A percentile compares a stretch with the other conserved stretches of the same genome.
Evolutionary conservation across 2,329 filamentous ascomycete species (phyloP).

Genomic region (Arthrocladium fulminans): DNA sequence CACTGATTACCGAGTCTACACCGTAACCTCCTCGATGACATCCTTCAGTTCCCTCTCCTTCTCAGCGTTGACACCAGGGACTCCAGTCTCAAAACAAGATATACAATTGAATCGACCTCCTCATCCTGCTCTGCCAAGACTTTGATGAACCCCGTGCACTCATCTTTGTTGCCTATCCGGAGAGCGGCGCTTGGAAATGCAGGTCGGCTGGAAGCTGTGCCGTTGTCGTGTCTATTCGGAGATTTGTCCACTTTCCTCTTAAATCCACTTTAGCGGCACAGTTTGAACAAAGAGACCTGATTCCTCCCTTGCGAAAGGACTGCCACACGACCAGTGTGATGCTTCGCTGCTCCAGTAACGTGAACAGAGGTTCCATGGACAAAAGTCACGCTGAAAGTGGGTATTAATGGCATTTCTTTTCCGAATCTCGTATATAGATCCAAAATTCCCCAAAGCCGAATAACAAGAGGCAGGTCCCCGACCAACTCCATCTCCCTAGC

Average conservation of each 20-base stretch:
- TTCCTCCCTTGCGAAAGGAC: no score
- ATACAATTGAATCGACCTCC: conserved; percentile 15
- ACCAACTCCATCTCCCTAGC: not conserved
- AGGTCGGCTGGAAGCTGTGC: no score
- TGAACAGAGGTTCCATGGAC: not conserved
- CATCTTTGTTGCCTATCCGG: conserved; percentile 14
- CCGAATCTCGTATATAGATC: not conserved
- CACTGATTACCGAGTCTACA: not conserved
- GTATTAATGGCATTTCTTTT: not conserved
- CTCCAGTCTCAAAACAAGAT: conserved; percentile 26
- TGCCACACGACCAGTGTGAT: no score
- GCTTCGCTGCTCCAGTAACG: not conserved
- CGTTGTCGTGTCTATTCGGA: no score
- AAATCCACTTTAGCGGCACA: no score
- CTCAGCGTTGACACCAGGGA: conserved; percentile 9
- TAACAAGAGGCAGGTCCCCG: not conserved
- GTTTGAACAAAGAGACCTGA: no score
- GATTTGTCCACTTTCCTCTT: no score
- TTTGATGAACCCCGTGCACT: conserved; percentile 20
- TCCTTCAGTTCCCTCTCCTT: not conserved
- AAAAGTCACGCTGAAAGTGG: not conserved
- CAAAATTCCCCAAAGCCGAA: not conserved
- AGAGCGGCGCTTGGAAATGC: not conserved
- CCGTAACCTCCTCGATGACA: not conserved
- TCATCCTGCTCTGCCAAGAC: conserved; percentile 18